Evolutionary conservation across 176 grass and related monocot genomes (phyloP), one percentile per base, ranked within the genome.

Genomic region (Avena sativa): DNA sequence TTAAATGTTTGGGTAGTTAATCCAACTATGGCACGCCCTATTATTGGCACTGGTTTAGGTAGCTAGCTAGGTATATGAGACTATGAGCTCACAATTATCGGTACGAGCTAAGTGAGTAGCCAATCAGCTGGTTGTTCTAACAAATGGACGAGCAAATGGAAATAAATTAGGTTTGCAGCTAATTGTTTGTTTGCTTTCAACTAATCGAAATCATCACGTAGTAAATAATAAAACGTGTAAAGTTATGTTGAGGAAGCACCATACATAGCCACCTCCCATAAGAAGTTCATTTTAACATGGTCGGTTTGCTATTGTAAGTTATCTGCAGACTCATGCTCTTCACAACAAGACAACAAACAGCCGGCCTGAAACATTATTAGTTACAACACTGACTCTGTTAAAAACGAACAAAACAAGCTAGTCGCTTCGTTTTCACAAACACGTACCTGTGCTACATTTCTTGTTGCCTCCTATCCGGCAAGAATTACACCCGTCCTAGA

Each of bases 361-460:
- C 83, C 88, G 83, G 88, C 88, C 88, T 58, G 34, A 81, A 86
- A 81, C 71, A 60, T 28, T 88, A 78, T 38, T 76, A 19, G 59
- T 80, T 82, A 82, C 26, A 30, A 63, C 36, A 67, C 63, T 68
- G 76, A 76, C 69, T 50, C 12, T 64, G 88, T 89, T 76, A 81
- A 81, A 59, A 85, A 48, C 82, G 58, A 89, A 76, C 58, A 61
- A 81, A 83, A 68, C 26, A 73, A 85, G 85, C 28, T 20, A 40
- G 56, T 75, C 50, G 57, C 76, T 74, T 81, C 76, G 47, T 81
- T 81, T 81, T 85, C 81, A 12, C 76, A 74, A 15, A 28, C 28
- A 28, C 28, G 28, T n/a, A 34, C 81, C 65, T 63, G 8, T 66
- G 52, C 32, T 34, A 20, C 52, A 23, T 15, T 56, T 84, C 58